phyloP scores from a whole-genome alignment of 23 red algal genomes.

The Cyanidioschyzon merolae region DNA sequence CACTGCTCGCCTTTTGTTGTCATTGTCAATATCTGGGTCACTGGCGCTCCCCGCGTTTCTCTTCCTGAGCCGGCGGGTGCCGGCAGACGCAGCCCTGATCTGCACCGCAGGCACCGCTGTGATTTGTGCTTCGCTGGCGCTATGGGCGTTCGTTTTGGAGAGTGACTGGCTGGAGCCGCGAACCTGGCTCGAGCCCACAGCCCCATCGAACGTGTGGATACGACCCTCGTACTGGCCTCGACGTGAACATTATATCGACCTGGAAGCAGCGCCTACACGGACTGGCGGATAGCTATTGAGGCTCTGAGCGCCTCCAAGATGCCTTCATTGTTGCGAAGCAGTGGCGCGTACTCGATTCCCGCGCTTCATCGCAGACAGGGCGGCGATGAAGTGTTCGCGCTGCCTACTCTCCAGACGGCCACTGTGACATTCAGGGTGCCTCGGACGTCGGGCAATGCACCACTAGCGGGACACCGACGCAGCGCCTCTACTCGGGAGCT shows the following conservation, averaged over 20 bases:
- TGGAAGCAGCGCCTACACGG: neutral
- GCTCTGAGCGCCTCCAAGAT: too few relatives aligned
- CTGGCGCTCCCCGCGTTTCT: neutral
- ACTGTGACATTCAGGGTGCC: too few relatives aligned
- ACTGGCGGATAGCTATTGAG: too few relatives aligned
- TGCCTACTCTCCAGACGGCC: too few relatives aligned
- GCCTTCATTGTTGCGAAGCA: too few relatives aligned
- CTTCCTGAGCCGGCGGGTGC: neutral
- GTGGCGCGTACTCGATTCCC: too few relatives aligned
- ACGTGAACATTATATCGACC: neutral
- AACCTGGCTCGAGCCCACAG: neutral
- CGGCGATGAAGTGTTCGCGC: too few relatives aligned
- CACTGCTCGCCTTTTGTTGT: neutral
- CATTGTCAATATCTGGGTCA: neutral
- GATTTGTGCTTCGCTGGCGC: neutral
- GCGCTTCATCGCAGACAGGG: too few relatives aligned
- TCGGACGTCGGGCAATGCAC: too few relatives aligned
- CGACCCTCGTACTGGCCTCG: neutral
- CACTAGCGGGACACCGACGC: too few relatives aligned
- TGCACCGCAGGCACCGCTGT: neutral
- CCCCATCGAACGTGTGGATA: neutral
- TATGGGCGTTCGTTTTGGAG: conserved; percentile 9
- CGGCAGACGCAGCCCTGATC: neutral
- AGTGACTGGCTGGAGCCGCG: conserved; percentile 13
- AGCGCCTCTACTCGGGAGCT: too few relatives aligned